Base-by-base conservation (phyloP, 2,329 filamentous ascomycete genomes). In the Aspergillus neotritici region DNA sequence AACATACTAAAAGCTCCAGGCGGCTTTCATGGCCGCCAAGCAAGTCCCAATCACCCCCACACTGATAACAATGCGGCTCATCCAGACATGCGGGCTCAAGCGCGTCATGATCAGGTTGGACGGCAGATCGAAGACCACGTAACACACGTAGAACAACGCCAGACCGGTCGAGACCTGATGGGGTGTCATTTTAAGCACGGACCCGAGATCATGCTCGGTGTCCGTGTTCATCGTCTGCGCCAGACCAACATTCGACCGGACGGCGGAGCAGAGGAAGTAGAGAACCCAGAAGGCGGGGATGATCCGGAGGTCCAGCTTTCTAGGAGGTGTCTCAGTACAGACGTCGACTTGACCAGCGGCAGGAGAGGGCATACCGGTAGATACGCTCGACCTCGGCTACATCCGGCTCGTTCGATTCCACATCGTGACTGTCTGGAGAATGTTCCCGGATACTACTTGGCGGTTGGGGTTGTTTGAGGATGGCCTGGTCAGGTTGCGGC, bases 221-320 rank as follows among this genome's bases (percentile, higher is more conserved):
- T 76, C 68, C 25, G 67, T 68, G 68, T 95, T 95, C 89, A 95
- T 95, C 1, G 89, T 95, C 69, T 95, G 87, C n/a, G 89, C 86
- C 54, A 95, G 82, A 49, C 88, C 88, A 52, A 95, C 87, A 67
- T 94, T 95, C 57, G 87, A 93, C 40, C 88, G 83, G 58, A 95
- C 93, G 48, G 87, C 89, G 0, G 88, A 93, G 74, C 87, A 93
- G 51, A 95, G 78, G 62, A 95, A 95, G 70, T 95, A 95, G 12
- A 95, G 76, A 12, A 84, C 66, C 89, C 89, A 95, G 66, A 95
- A 91, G 25, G 89, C 87, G 77, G 76, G 75, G 47, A 79, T 72
- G 46, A 80, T 79, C 13, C 77, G 69, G n/a, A 70, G 69, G 51
- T 80, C 77, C 29, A 80, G 68, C 63, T 79, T 80, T 41, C 75